Conservation (phyloP, 179 eudicot genomes). For the Gypsophila paniculata region DNA sequence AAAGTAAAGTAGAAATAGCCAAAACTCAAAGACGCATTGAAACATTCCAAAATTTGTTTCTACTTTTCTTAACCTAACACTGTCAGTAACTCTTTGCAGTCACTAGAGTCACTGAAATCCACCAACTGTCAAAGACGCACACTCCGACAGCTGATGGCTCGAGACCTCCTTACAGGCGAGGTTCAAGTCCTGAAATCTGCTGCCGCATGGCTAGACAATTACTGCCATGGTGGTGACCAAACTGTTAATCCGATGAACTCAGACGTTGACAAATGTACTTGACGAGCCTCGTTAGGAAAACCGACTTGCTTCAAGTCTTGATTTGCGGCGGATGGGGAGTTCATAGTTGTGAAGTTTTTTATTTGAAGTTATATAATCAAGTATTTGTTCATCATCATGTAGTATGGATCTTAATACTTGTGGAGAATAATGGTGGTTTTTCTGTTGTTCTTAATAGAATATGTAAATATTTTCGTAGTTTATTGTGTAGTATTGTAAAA, state of each 20-base stretch:
- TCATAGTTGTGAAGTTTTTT: too few species aligned
- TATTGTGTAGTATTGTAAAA: too few species aligned
- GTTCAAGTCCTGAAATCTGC: conserved; percentile 62
- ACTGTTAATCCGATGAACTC: background rate
- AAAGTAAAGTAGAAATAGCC: too few species aligned
- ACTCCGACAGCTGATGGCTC: conserved; percentile 52
- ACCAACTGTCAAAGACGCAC: conserved; percentile 17
- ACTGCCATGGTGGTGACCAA: conserved; percentile 30
- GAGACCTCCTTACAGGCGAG: conserved; percentile 68
- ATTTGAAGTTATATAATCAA: too few species aligned
- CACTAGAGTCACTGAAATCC: conserved; percentile 23
- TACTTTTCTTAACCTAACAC: background rate
- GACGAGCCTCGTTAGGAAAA: background rate
- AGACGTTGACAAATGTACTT: background rate
- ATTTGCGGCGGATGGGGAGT: too few species aligned
- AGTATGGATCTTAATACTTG: too few species aligned
- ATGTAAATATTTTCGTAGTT: too few species aligned
- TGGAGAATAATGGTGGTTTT: too few species aligned
- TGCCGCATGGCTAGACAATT: conserved; percentile 62
- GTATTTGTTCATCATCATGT: too few species aligned
- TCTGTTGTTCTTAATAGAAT: too few species aligned
- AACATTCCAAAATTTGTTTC: background rate
- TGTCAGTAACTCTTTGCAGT: conserved; percentile 25
- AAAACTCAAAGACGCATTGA: too few species aligned
- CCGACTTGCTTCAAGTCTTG: background rate